phyloP scores from a whole-genome alignment of 352 stramenopile species.

The Globisporangium heterothallicum region DNA sequence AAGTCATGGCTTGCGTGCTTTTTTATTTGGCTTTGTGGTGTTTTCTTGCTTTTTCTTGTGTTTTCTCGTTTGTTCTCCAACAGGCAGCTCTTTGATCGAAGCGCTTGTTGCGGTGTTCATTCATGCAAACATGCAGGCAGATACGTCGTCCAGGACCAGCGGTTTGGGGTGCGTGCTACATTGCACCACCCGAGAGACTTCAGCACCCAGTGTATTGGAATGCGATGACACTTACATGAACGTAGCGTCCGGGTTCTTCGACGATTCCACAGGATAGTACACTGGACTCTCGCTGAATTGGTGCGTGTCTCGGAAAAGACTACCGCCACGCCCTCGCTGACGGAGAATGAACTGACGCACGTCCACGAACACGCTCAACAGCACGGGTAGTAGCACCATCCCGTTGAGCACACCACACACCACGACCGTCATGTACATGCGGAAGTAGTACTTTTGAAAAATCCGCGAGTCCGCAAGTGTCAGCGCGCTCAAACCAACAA shows the following conservation, averaged over 20 bases:
- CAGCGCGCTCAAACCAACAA: slow-evolving; percentile 78
- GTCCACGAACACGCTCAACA: slow-evolving; percentile 50
- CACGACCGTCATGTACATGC: slow-evolving; percentile 85
- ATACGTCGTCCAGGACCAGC: too few relatives aligned
- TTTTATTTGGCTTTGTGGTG: too few relatives aligned
- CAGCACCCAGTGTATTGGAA: neutral
- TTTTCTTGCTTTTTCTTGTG: too few relatives aligned
- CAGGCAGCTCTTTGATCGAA: too few relatives aligned
- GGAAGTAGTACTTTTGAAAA: slow-evolving; percentile 90
- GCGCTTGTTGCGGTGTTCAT: too few relatives aligned
- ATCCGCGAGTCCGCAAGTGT: slow-evolving; percentile 78
- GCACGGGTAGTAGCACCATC: slow-evolving; percentile 52
- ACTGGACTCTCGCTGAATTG: slow-evolving; percentile 19
- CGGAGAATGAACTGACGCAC: slow-evolving; percentile 26
- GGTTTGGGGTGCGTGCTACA: too few relatives aligned
- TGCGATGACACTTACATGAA: neutral
- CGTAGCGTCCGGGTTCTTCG: neutral
- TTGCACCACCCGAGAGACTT: too few relatives aligned
- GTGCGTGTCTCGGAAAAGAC: neutral
- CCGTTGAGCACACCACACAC: slow-evolving; percentile 77
- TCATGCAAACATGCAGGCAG: too few relatives aligned
- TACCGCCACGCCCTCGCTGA: slow-evolving; percentile 11
- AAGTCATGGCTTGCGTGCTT: too few relatives aligned
- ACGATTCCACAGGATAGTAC: slow-evolving; percentile 6
- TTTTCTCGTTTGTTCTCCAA: too few relatives aligned